These are phyloP conservation scores for Phylloporus arenicola DNA, from an alignment of 768 basidiomycete genomes.

Conservation along the genomic window DNA sequence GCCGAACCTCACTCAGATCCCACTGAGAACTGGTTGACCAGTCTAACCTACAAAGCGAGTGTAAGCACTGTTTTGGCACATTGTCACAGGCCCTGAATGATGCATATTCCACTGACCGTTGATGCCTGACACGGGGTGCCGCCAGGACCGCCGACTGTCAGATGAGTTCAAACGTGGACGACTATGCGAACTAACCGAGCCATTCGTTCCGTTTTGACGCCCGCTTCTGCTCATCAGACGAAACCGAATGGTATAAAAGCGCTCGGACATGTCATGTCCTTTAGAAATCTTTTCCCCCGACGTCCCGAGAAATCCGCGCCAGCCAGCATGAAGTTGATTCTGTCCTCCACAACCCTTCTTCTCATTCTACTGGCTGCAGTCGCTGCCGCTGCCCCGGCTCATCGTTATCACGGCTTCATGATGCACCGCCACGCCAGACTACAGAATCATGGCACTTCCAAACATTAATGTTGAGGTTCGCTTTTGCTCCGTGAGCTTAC, in stretches of 20 bases:
- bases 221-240: not conserved
- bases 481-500: not conserved
- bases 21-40: not conserved
- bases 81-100: not conserved
- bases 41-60: not conserved
- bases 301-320: not conserved
- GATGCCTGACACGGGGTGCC: not conserved
- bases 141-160: not conserved
- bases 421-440: not conserved
- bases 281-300: not conserved
- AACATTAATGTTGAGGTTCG: not conserved
- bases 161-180: not conserved
- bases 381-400: slow-evolving; percentile 2
- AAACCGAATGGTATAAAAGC: slow-evolving; percentile 4
- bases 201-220: not conserved
- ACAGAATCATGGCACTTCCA: not conserved
- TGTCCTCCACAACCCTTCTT: slow-evolving; percentile 1
- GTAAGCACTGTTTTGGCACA: not conserved
- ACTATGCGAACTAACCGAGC: not conserved
- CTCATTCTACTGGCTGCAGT: not conserved
- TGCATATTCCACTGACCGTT: not conserved
- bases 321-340: slow-evolving; percentile 3
- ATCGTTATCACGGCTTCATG: not conserved
- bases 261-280: not conserved
- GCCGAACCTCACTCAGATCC: not conserved